Conservation (phyloP, 1,284 basidiomycete genomes). For the Rhodotorula sp. region DNA sequence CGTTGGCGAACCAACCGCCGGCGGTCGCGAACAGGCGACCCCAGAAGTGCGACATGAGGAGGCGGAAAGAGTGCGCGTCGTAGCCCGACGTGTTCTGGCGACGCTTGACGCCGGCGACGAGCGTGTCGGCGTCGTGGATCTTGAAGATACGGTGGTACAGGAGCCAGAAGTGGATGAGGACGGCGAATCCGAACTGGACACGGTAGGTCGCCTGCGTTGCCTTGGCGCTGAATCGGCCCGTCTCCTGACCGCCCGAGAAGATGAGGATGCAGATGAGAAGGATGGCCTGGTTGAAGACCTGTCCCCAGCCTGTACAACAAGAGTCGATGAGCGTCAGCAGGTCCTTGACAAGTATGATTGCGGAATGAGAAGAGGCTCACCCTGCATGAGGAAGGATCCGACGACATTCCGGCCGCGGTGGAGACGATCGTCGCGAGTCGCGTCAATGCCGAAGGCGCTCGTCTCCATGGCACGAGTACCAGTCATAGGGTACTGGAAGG, state of each 20-base stretch:
- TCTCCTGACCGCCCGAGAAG: conserved; percentile 51
- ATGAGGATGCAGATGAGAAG: conserved; percentile 56
- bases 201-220: conserved; percentile 58
- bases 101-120: conserved; percentile 53
- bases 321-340: not conserved
- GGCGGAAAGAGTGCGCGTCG: conserved; percentile 55
- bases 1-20: conserved; percentile 56
- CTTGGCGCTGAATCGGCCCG: conserved; percentile 52
- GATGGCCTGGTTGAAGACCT: conserved; percentile 55
- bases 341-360: no score
- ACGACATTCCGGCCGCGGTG: conserved; percentile 58
- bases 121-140: conserved; percentile 48
- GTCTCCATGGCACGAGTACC: conserved; percentile 57
- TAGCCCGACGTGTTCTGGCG: conserved; percentile 55
- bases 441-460: conserved; percentile 49
- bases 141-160: conserved; percentile 52
- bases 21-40: conserved; percentile 56
- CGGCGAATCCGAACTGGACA: conserved; percentile 57
- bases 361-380: conserved; percentile 50
- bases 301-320: not conserved
- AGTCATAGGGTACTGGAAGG: conserved; percentile 55
- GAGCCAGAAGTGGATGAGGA: conserved; percentile 56
- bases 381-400: conserved; percentile 48
- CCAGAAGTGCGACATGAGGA: conserved; percentile 55
- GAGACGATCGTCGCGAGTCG: conserved; percentile 55